Base-by-base conservation (phyloP, 2,329 filamentous ascomycete genomes). In the Cladophialophora exuberans region DNA sequence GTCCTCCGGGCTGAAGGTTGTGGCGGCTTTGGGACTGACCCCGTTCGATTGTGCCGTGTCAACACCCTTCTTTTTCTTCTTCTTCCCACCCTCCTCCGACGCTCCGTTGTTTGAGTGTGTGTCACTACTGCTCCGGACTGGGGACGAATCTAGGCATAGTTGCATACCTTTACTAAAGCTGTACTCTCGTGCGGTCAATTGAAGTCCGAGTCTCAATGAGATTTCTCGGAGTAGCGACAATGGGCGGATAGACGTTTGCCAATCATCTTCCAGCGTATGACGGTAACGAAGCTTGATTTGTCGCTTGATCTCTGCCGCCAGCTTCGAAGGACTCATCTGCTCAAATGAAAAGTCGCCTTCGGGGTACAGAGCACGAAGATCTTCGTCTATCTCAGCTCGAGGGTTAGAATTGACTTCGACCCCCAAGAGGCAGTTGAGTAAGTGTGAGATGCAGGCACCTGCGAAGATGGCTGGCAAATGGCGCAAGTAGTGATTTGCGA, bases 371-470 rank as follows among this genome's bases (percentile, higher is more conserved):
- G 79, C 73, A 71, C 86, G 87, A 60, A 97, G 73, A 6, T 83
- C 80, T 57, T 86, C 76, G 64, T 97, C 91, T 55, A 91, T 79
- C 59, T 95, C 88, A 33, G 90, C 84, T 47, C 81, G 79, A 22
- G 94, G 94, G 64, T 87, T 84, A n/a, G 83, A 66, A 71, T 96
- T 96, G 52, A 93, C 74, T 36, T 82, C 83, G 43, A 80, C 79
- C 11, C 94, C 94, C 30, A 99, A 79, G 35, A 99, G 79, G 73
- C 94, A 99, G 79, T 99, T 99, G 63, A 99, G 81, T 46, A 99
- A 79, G 70, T 99, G 94, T 5, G 92, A 80, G 57, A 93, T 76
- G 70, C 89, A 93, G 56, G 89, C 79, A 44, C 89, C 82, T n/a
- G 87, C 85, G 60, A 97, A 86, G 11, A 89, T 85, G 60, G 88